A percentile compares a stretch with the other conserved stretches of the same genome.
phyloP scores from a whole-genome alignment of 2,329 filamentous ascomycete species.

The Endothia cerciana region DNA sequence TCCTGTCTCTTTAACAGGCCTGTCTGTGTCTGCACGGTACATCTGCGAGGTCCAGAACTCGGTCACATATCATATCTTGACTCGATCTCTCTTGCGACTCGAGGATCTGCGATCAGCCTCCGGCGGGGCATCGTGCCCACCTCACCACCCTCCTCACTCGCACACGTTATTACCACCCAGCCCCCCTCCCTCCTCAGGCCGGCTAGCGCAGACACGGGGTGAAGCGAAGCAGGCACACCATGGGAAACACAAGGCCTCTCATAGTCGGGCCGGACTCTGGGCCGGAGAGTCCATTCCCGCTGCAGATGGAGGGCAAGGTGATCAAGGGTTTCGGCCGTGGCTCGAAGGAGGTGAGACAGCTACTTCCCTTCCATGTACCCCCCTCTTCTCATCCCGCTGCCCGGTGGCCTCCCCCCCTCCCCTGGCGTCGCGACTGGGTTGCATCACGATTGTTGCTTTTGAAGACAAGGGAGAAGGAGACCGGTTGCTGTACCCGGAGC shows the following conservation, averaged over 20 bases:
- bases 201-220: background rate
- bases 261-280: constrained; percentile 75
- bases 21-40: constrained; percentile 14
- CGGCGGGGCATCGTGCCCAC: background rate
- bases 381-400: background rate
- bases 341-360: constrained; percentile 75
- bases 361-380: constrained; percentile 2
- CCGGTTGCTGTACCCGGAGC: constrained; percentile 10
- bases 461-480: background rate
- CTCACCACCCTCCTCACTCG: too few relatives aligned
- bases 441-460: background rate
- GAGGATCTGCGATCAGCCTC: constrained; percentile 22
- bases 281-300: constrained; percentile 78
- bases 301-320: constrained; percentile 82
- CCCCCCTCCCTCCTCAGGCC: background rate
- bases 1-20: background rate
- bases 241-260: constrained; percentile 57
- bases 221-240: constrained; percentile 10
- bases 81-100: constrained; percentile 26
- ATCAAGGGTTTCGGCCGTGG: constrained; percentile 93
- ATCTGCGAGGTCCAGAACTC: constrained; percentile 19
- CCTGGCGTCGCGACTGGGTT: background rate
- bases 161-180: too few relatives aligned
- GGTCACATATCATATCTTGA: constrained; percentile 28
- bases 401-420: background rate